A percentile compares a stretch with the other conserved stretches of the same genome.
Evolutionary conservation across 805 yeast genomes (phyloP).

Genomic region (Pichia occidentalis): DNA sequence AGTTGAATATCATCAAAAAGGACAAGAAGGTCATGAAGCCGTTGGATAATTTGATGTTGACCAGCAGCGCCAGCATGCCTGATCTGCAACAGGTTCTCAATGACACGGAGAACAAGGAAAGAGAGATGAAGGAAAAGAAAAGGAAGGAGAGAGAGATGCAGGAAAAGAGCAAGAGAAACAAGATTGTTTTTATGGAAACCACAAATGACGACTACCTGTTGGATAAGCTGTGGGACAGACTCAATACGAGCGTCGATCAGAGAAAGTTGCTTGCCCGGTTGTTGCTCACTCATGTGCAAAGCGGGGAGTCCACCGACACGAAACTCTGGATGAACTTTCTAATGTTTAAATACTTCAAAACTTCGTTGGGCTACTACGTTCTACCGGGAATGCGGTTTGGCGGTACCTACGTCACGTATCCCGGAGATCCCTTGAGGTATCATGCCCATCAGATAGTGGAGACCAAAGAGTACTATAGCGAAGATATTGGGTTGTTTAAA

Average conservation of each 20-base stretch:
- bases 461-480: conserved; percentile 39
- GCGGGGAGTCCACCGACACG: conserved; percentile 1
- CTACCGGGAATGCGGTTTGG: conserved; percentile 91
- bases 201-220: conserved; percentile 14
- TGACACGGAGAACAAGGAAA: conserved; percentile 1
- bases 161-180: conserved; percentile 8
- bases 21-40: conserved; percentile 4
- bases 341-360: conserved; percentile 19
- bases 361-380: conserved; percentile 36
- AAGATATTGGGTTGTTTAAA: conserved; percentile 49
- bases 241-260: background rate
- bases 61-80: conserved; percentile 14
- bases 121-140: conserved; percentile 5
- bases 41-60: conserved; percentile 6
- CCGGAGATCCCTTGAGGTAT: conserved; percentile 88
- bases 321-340: conserved; percentile 17
- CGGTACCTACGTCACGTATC: conserved; percentile 81
- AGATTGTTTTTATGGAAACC: conserved; percentile 19
- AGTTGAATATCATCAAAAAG: conserved; percentile 8
- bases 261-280: conserved; percentile 3
- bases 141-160: conserved; percentile 9
- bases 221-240: conserved; percentile 2
- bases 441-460: conserved; percentile 81
- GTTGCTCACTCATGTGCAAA: conserved; percentile 3
- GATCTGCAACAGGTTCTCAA: conserved; percentile 10